Evolutionary conservation across 805 yeast species (phyloP).

Genomic region (Starmerella geochares): DNA sequence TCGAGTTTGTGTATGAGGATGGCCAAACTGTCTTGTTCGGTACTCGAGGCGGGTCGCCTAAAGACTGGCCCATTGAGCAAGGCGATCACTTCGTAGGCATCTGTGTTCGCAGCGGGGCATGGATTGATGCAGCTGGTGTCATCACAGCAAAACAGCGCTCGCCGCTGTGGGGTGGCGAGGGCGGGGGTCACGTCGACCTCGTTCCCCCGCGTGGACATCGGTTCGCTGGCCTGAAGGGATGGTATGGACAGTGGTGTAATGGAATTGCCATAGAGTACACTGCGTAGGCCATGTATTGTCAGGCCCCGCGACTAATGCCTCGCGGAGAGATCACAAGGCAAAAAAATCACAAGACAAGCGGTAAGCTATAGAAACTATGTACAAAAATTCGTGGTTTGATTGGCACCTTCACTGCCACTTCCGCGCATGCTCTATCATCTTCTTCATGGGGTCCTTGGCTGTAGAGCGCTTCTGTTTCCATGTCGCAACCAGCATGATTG

Average conservation of each 20-base stretch:
- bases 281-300: too few species aligned
- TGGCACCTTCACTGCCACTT: constrained; percentile 24
- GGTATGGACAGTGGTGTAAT: constrained; percentile 58
- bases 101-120: constrained; percentile 61
- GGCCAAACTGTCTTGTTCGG: constrained; percentile 31
- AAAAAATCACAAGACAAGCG: too few species aligned
- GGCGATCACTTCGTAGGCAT: constrained; percentile 57
- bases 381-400: too few species aligned
- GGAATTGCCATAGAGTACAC: constrained; percentile 59
- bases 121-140: constrained; percentile 83
- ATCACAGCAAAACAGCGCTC: constrained; percentile 40
- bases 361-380: neutral
- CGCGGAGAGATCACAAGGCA: too few species aligned
- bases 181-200: constrained; percentile 55
- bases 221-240: constrained; percentile 65
- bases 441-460: constrained; percentile 17
- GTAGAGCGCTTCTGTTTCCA: constrained; percentile 35
- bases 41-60: constrained; percentile 33
- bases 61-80: constrained; percentile 42
- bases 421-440: constrained; percentile 28
- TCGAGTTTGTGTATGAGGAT: constrained; percentile 41
- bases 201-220: constrained; percentile 53
- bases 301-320: too few species aligned
- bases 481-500: constrained; percentile 52
- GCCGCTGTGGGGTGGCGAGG: constrained; percentile 52